These are phyloP conservation scores for Pleurozium schreberi DNA, from an alignment of 225 moss, liverwort and hornwort species.

Conservation along the genomic window DNA sequence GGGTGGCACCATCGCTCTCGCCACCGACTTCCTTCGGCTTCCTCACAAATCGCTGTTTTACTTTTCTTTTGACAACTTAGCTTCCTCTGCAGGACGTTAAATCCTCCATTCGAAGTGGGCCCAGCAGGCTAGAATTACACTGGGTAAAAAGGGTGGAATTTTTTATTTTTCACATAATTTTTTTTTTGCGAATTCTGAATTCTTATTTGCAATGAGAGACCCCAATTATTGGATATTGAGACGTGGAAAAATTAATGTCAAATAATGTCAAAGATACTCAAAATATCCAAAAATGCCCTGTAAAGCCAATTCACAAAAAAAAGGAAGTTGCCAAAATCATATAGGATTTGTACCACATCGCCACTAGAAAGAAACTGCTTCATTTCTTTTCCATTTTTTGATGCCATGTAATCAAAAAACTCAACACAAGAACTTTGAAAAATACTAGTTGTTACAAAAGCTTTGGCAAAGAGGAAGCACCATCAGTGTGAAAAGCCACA, in stretches of 20 bases:
- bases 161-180: no score
- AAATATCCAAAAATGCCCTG: no score
- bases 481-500: rapidly evolving
- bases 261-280: not conserved
- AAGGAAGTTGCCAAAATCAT: no score
- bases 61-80: not conserved
- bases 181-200: no score
- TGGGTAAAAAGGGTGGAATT: no score
- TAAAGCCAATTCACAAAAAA: no score
- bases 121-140: no score
- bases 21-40: not conserved
- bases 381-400: not conserved
- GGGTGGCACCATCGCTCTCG: not conserved
- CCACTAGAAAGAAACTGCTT: not conserved
- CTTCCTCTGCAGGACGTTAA: no score
- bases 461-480: not conserved
- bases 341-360: not conserved
- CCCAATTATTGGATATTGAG: not conserved
- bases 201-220: no score
- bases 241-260: not conserved
- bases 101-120: no score
- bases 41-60: no score
- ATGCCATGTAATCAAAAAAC: not conserved
- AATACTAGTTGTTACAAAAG: rapidly evolving
- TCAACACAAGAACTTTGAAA: not conserved